Evolutionary conservation across 148 eudicot genomes (phyloP).

Genomic region (Drosera capensis): DNA sequence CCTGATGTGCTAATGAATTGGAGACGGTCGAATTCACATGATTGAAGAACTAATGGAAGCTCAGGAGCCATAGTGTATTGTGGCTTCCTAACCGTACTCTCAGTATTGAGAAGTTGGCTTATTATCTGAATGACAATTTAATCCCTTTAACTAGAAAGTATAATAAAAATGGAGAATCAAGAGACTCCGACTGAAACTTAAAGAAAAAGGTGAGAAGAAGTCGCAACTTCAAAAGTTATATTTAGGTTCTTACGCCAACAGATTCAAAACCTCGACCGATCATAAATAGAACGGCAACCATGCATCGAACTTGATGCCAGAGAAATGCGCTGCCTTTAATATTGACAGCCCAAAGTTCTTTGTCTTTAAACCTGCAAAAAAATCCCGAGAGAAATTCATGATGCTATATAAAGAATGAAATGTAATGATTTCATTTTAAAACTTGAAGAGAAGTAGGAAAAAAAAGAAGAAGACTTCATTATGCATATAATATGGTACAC

Average conservation of each 20-base stretch:
- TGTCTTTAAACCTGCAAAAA: conserved; percentile 41
- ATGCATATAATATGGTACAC: no score
- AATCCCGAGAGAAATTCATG: no score
- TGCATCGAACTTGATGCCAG: conserved; percentile 98
- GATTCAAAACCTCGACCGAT: conserved; percentile 81
- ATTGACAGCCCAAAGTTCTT: conserved; percentile 58
- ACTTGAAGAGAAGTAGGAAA: no score
- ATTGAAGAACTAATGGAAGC: conserved; percentile 73
- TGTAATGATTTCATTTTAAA: no score
- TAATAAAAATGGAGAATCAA: background rate
- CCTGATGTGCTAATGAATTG: conserved; percentile 59
- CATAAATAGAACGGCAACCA: conserved; percentile 86
- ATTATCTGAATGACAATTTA: no score
- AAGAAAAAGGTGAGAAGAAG: background rate
- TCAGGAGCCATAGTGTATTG: conserved; percentile 82
- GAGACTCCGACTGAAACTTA: background rate
- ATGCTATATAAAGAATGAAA: no score
- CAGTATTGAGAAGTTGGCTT: conserved; percentile 65
- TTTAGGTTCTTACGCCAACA: conserved; percentile 43
- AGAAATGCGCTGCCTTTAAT: conserved; percentile 92
- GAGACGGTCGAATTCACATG: conserved; percentile 73
- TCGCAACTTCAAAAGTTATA: background rate
- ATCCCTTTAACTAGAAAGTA: no score
- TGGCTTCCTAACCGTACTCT: conserved; percentile 65
- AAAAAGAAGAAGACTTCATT: no score